phyloP scores from a whole-genome alignment of 768 basidiomycete genomes.

The Lactarius quietus region DNA sequence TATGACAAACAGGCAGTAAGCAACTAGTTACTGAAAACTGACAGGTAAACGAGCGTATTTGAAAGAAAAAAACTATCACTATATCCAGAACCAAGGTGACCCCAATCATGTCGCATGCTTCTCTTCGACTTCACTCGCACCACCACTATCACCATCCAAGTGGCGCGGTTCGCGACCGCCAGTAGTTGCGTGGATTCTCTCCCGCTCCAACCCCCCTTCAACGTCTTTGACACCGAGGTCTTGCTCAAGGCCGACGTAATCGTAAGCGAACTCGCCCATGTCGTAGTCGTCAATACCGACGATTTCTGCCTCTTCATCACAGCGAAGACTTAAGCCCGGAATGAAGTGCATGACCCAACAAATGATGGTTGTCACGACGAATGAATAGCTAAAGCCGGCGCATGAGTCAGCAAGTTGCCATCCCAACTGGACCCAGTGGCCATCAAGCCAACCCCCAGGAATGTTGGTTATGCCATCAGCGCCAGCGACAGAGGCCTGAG shows the following conservation, averaged over 20 bases:
- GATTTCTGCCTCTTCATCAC: slow-evolving; percentile 27
- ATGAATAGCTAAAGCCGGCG: slow-evolving; percentile 35
- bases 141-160: slow-evolving; percentile 8
- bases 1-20: not conserved
- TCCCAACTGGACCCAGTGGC: slow-evolving; percentile 40
- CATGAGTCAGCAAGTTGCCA: slow-evolving; percentile 41
- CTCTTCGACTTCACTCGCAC: slow-evolving; percentile 1
- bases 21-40: not conserved
- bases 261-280: slow-evolving; percentile 88
- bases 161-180: slow-evolving; percentile 25
- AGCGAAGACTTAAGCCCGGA: slow-evolving; percentile 41
- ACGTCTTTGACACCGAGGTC: slow-evolving; percentile 23
- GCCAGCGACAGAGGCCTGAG: slow-evolving; percentile 41
- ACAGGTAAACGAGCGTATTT: not conserved
- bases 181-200: slow-evolving; percentile 21
- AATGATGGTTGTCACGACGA: slow-evolving; percentile 38
- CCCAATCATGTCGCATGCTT: not conserved
- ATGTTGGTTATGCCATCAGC: slow-evolving; percentile 46
- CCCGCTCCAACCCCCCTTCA: slow-evolving; percentile 24
- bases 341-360: slow-evolving; percentile 45
- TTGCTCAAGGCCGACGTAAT: slow-evolving; percentile 68
- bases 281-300: slow-evolving; percentile 74
- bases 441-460: slow-evolving; percentile 46
- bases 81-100: not conserved
- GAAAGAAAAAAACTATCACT: not conserved